Evolutionary conservation across 768 basidiomycete species (phyloP).

Genomic region (Kockovaella imperatae): DNA sequence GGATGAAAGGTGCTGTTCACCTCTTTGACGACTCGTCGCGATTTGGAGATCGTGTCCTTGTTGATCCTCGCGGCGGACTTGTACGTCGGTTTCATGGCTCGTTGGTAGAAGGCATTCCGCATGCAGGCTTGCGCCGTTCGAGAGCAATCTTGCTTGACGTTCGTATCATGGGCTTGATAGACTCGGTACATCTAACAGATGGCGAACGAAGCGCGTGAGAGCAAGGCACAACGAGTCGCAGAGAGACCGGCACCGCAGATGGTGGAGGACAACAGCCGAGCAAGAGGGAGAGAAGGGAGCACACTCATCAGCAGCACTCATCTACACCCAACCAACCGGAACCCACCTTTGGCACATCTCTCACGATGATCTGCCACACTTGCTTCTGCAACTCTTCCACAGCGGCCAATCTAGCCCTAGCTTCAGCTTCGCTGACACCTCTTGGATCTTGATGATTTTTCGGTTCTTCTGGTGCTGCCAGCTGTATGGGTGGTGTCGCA

Average conservation of each 20-base stretch:
- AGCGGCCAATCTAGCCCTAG: conserved; percentile 17
- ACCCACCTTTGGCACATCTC: conserved; percentile 32
- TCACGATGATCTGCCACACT: conserved; percentile 26
- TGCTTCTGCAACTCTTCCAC: conserved; percentile 32
- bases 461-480: too few species aligned
- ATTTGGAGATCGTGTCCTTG: conserved; percentile 28
- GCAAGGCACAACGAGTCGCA: neutral
- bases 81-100: conserved; percentile 20
- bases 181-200: conserved; percentile 36
- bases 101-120: conserved; percentile 21
- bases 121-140: conserved; percentile 23
- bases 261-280: neutral
- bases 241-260: neutral
- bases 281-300: too few species aligned
- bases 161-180: conserved; percentile 25
- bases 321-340: neutral
- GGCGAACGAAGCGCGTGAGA: neutral
- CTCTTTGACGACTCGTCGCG: conserved; percentile 34
- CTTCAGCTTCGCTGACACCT: conserved; percentile 26
- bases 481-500: too few species aligned
- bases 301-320: neutral
- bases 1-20: conserved; percentile 4
- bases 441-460: conserved; percentile 23
- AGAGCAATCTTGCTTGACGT: conserved; percentile 12
- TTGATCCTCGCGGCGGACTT: conserved; percentile 20